Base-by-base conservation (phyloP, 805 yeast species). In the Ogataea trehaloabstinens region DNA sequence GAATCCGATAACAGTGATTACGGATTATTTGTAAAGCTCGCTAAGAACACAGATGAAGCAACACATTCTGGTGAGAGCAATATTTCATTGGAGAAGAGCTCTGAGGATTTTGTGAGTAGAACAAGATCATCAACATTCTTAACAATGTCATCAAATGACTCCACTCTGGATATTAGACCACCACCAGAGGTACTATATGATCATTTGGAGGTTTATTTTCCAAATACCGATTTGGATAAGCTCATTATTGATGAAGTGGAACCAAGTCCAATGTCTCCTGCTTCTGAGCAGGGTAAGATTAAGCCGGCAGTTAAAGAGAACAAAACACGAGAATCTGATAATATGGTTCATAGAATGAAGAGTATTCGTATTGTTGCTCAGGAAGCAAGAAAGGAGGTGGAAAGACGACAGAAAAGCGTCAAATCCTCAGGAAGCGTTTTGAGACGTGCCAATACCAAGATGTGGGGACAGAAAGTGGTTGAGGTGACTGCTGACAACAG, bases 381-480 rank as follows among this genome's bases (percentile, higher is more conserved):
- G 48, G 99, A 93, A 57, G 98, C 97, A 1, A 70, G 76, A 42
- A 80, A 80, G 49, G 78, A 80, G 4, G 67, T 84, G 22, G 73
- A 72, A 36, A 60, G 68, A 37, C 58, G 47, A 24, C 46, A 46
- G 21, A 32, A 33, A 10, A 19, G 24, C 4, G 16, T 25, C 17
- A 37, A 43, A 22, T 24, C 43, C 21, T 25, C 49, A 0, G 48
- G 54, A 42, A 50, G 46, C 46, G 60, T 81, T 6, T 59, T 91
- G 24, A 71, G 88, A 46, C 70, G 98, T 40, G 74, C 73, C 39
- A 87, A 93, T 55, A 93, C 99, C 1, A 95, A 93, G 64, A 77
- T 93, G 83, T 93, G 99, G 99, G 99, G 99, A 16, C 89, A 87
- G 45, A 82, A 76, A 46, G 95, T 88, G 12, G 82, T 89, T 22